A percentile compares a stretch with the other conserved stretches of the same genome.
Evolutionary conservation across 768 basidiomycete species (phyloP).

Genomic region (Hydnomerulius pinastri): DNA sequence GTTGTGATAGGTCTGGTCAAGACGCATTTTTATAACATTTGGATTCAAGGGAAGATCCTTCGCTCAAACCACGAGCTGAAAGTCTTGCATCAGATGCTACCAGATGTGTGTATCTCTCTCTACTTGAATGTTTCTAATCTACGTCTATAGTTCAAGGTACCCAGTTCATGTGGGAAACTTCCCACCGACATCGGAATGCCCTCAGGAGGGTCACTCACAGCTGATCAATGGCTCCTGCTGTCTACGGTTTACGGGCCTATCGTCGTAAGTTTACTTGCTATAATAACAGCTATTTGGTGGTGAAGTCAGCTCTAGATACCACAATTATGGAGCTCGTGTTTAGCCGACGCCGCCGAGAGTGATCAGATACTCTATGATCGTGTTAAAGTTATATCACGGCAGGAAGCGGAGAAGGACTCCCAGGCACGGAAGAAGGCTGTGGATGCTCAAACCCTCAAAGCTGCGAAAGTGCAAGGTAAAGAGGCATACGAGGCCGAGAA

Average conservation of each 20-base stretch:
- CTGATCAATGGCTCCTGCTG: constrained; percentile 36
- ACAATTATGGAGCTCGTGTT: constrained; percentile 24
- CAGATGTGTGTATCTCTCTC: neutral
- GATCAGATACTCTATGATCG: neutral
- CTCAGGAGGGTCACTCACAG: constrained; percentile 35
- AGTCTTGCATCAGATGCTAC: neutral
- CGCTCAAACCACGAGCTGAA: neutral
- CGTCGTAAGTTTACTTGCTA: constrained; percentile 18
- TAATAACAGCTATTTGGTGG: neutral
- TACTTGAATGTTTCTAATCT: neutral
- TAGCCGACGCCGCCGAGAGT: neutral
- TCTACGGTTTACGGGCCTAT: constrained; percentile 29
- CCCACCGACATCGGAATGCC: constrained; percentile 32
- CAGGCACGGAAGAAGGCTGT: neutral
- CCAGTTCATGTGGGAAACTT: constrained; percentile 3
- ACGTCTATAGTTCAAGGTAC: neutral
- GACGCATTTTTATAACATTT: constrained; percentile 31
- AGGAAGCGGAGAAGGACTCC: neutral
- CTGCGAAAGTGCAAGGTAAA: neutral
- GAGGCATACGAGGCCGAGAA: neutral
- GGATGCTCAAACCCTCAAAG: neutral
- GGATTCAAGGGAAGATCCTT: constrained; percentile 25
- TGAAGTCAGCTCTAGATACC: constrained; percentile 23
- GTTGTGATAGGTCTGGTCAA: constrained; percentile 21
- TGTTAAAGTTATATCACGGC: neutral